Evolutionary conservation across 2,329 filamentous ascomycete species (phyloP).

Genomic region (Hypoxylon rubiginosum): DNA sequence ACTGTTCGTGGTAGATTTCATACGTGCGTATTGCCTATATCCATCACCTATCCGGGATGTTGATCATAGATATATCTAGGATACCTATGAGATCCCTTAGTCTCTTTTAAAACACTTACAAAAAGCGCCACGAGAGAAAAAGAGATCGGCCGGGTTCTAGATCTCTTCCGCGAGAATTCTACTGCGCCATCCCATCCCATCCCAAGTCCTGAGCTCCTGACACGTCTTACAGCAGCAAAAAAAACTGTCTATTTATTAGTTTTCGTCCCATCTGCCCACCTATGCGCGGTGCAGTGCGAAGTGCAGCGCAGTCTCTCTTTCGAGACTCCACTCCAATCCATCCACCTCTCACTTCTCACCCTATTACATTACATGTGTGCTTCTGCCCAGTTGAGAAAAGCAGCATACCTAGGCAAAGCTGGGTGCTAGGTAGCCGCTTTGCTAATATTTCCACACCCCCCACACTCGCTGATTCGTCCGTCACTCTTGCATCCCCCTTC

Average conservation of each 20-base stretch:
- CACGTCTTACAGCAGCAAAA: slow-evolving; percentile 44
- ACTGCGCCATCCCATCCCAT: slow-evolving; percentile 32
- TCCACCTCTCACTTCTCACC: slow-evolving; percentile 39
- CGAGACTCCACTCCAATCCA: slow-evolving; percentile 44
- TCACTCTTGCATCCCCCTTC: slow-evolving; percentile 48
- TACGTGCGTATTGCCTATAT: slow-evolving; percentile 39
- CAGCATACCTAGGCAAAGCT: slow-evolving; percentile 35
- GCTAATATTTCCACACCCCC: slow-evolving; percentile 47
- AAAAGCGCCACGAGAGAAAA: slow-evolving; percentile 19
- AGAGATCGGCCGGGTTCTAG: slow-evolving; percentile 37
- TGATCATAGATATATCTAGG: slow-evolving; percentile 19
- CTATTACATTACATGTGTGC: slow-evolving; percentile 27
- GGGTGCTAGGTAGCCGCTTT: slow-evolving; percentile 46
- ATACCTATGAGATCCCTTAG: not conserved
- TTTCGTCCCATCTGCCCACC: slow-evolving; percentile 43
- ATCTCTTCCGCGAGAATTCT: slow-evolving; percentile 41
- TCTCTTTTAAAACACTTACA: slow-evolving; percentile 10
- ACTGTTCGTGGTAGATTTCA: slow-evolving; percentile 2
- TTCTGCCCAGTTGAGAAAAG: slow-evolving; percentile 32
- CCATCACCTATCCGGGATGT: not conserved
- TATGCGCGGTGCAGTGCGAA: slow-evolving; percentile 38
- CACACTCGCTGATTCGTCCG: slow-evolving; percentile 49
- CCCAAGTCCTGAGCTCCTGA: slow-evolving; percentile 37
- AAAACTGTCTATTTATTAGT: slow-evolving; percentile 41
- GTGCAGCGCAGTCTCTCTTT: slow-evolving; percentile 22